These are phyloP conservation scores for Cucumis cinereus DNA, from an alignment of 306 rosid species.

Conservation along the genomic window DNA sequence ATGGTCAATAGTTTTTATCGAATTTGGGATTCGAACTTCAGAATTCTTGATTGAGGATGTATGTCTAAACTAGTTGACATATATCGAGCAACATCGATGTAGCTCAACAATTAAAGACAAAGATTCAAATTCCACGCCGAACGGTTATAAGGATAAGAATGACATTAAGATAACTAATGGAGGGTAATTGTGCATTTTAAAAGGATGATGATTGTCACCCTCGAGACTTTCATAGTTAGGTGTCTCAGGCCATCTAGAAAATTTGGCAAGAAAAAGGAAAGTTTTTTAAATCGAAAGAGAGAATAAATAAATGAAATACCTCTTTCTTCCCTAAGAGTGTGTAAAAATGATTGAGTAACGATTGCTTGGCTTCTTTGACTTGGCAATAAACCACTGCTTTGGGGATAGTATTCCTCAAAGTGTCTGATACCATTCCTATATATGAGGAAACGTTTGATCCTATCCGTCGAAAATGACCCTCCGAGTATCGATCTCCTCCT, in stretches of 20 bases:
- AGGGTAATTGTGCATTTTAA: too few species aligned
- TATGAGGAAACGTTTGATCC: constrained; percentile 82
- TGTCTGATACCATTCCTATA: constrained; percentile 79
- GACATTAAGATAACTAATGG: too few species aligned
- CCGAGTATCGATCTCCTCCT: constrained; percentile 57
- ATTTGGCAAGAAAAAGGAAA: background rate
- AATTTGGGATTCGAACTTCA: too few species aligned
- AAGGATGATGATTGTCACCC: too few species aligned
- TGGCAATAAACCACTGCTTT: constrained; percentile 97
- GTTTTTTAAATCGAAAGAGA: background rate
- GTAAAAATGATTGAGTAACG: constrained; percentile 69
- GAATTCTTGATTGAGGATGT: too few species aligned
- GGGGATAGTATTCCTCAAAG: constrained; percentile 70
- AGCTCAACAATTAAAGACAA: background rate
- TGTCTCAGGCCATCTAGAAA: background rate
- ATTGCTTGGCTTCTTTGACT: constrained; percentile 73
- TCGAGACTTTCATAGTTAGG: too few species aligned
- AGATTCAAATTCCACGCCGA: background rate
- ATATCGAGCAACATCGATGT: too few species aligned
- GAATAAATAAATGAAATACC: constrained; percentile 31
- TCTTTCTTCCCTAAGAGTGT: constrained; percentile 73
- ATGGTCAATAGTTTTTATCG: too few species aligned
- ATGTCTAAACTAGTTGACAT: too few species aligned
- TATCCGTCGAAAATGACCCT: constrained; percentile 77
- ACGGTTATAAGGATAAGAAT: background rate